Evolutionary conservation across 2,329 filamentous ascomycete genomes (phyloP), one percentile per base, ranked within the genome.

Genomic region (Fusarium austroafricanum): DNA sequence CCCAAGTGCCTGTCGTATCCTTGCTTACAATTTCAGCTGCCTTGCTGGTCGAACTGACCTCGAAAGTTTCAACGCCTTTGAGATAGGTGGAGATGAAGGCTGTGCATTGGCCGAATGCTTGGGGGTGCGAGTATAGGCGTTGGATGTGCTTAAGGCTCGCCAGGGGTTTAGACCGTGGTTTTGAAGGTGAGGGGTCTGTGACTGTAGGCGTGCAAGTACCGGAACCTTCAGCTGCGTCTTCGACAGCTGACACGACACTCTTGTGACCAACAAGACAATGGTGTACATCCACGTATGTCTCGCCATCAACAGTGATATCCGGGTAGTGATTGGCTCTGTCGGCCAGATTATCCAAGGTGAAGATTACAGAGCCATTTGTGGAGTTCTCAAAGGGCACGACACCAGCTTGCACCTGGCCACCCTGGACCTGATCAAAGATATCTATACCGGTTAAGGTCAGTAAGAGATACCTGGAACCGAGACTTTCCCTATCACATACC

Each of bases 301-400:
- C 96, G 44, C 88, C 92, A 75, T 90, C 92, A 39, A 98, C 91
- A 46, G 86, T 84, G 44, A 97, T 85, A 75, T 92, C 88, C 12
- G 84, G 83, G 75, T 92, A 93, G 42, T 80, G 79, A 40, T 79
- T 80, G 38, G 87, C 81, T 26, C 91, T 84, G 80, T 97, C 93
- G 69, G 93, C 93, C 62, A 99, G 88, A 68, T 95, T 88, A 79
- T 97, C 94, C 23, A 98, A 86, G 0, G 94, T 97, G 78, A 93
- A 92, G 56, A 96, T 89, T 49, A 99, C 96, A 55, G 91, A 90
- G 74, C 96, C 96, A 79, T 98, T 97, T 76, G 93, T 95, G 39
- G 92, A 96, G 83, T 99, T 99, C 77, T 98, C 95, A 79, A 97
- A 94, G 9, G 96, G 96, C 3, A 97, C 92, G 31, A 98, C 92